Evolutionary conservation across 2,329 filamentous ascomycete genomes (phyloP).

Genomic region (Epichloe festucae): DNA sequence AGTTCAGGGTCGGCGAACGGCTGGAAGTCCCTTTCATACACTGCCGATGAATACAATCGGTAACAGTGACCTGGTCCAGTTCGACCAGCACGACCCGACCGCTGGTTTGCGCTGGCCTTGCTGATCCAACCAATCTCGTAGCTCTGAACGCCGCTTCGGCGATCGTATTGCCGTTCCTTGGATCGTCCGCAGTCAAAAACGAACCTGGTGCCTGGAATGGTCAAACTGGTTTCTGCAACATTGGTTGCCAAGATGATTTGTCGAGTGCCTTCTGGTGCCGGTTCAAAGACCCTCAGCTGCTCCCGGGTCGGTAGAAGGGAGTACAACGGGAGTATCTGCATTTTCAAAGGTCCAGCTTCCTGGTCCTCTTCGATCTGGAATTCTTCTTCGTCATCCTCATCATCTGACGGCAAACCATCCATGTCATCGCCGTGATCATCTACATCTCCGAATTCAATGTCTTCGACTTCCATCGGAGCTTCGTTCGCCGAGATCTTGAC

Average conservation of each 20-base stretch:
- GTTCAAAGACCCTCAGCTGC: slow-evolving; percentile 81
- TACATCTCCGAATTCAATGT: slow-evolving; percentile 65
- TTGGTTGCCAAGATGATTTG: slow-evolving; percentile 89
- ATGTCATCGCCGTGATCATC: slow-evolving; percentile 50
- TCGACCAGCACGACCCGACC: slow-evolving; percentile 85
- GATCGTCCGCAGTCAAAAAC: slow-evolving; percentile 90
- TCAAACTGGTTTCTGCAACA: slow-evolving; percentile 92
- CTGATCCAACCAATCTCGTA: slow-evolving; percentile 96
- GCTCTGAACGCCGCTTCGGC: slow-evolving; percentile 81
- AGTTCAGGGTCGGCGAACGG: slow-evolving; percentile 84
- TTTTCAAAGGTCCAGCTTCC: slow-evolving; percentile 49
- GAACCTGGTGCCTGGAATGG: slow-evolving; percentile 87
- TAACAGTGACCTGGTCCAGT: slow-evolving; percentile 96
- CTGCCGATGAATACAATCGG: slow-evolving; percentile 81
- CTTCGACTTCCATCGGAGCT: slow-evolving; percentile 69
- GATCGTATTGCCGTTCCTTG: slow-evolving; percentile 84
- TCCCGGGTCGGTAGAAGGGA: slow-evolving; percentile 83
- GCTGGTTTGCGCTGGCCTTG: slow-evolving; percentile 87
- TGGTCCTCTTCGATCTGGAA: slow-evolving; percentile 56
- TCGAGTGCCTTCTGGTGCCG: slow-evolving; percentile 67
- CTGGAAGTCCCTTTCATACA: slow-evolving; percentile 80
- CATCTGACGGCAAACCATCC: slow-evolving; percentile 44
- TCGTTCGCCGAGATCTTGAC: slow-evolving; percentile 67
- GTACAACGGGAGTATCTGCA: slow-evolving; percentile 88
- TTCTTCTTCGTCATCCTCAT: slow-evolving; percentile 44